These are phyloP conservation scores for Allium cepa DNA, from an alignment of 106 monocot genomes.

Conservation along the genomic window DNA sequence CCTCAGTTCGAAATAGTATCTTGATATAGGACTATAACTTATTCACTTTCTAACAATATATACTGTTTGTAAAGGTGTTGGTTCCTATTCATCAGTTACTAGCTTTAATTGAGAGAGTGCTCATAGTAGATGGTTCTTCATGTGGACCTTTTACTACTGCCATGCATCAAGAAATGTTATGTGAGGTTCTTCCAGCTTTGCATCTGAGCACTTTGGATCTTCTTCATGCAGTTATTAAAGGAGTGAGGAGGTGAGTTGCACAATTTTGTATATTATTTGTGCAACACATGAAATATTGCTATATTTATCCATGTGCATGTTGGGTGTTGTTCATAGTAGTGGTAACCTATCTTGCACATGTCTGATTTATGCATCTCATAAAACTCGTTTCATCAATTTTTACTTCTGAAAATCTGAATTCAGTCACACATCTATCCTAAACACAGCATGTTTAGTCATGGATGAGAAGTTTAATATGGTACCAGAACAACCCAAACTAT, in stretches of 20 bases:
- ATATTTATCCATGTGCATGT: too few species aligned
- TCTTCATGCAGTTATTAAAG: slow-evolving; percentile 59
- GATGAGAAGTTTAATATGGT: too few species aligned
- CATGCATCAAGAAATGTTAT: slow-evolving; percentile 86
- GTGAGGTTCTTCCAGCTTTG: slow-evolving; percentile 67
- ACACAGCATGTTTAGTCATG: too few species aligned
- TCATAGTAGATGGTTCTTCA: slow-evolving; percentile 71
- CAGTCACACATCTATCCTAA: too few species aligned
- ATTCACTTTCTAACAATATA: not conserved
- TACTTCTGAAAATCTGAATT: too few species aligned
- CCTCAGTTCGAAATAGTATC: too few species aligned
- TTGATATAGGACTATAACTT: not conserved
- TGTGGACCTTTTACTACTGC: slow-evolving; percentile 47
- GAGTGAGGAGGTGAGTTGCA: slow-evolving; percentile 45
- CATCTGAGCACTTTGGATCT: slow-evolving; percentile 69
- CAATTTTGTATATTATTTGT: not conserved
- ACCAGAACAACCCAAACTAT: too few species aligned
- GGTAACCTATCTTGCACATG: too few species aligned
- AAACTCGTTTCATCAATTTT: too few species aligned
- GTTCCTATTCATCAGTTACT: slow-evolving; percentile 49
- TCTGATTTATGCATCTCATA: too few species aligned
- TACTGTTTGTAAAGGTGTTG: slow-evolving; percentile 31
- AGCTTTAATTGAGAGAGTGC: slow-evolving; percentile 55
- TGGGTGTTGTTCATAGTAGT: too few species aligned
- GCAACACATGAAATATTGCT: too few species aligned